Conservation (phyloP, 2,329 filamentous ascomycete species). For the Calonectria hongkongensis region DNA sequence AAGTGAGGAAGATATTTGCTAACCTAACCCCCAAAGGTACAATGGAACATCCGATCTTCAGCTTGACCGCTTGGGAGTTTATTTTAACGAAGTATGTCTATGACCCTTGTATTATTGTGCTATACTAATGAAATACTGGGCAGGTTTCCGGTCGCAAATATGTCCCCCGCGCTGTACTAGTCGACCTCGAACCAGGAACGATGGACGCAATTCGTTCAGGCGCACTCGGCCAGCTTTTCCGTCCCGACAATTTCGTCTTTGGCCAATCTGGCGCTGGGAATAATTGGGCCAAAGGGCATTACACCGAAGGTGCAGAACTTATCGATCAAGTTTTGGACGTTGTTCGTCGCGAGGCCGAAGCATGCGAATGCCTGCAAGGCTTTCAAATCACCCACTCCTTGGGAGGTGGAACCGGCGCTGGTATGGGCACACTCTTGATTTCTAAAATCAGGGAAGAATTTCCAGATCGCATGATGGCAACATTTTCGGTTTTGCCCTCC, state of each 20-base stretch:
- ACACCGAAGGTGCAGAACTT: conserved; percentile 99
- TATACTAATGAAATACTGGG: background rate
- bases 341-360: conserved; percentile 98
- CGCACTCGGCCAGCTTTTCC: conserved; percentile 99
- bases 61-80: conserved; percentile 99
- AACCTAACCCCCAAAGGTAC: conserved; percentile 70
- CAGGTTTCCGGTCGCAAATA: conserved; percentile 97
- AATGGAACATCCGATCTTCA: conserved; percentile 99
- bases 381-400: conserved; percentile 99
- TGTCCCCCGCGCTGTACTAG: conserved; percentile 98
- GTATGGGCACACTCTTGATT: conserved; percentile 99
- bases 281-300: conserved; percentile 99
- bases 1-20: background rate
- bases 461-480: conserved; percentile 99
- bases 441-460: conserved; percentile 99
- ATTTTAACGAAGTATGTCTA: conserved; percentile 85
- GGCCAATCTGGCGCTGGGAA: conserved; percentile 99
- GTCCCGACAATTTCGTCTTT: conserved; percentile 99
- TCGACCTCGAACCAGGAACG: conserved; percentile 99
- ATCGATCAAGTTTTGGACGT: conserved; percentile 99
- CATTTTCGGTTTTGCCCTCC: conserved; percentile 98
- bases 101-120: conserved; percentile 5
- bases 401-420: conserved; percentile 99
- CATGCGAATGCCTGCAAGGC: conserved; percentile 99
- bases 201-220: conserved; percentile 99